phyloP scores from a whole-genome alignment of 164 flowering plant genomes.

The Vitis amurensis region DNA sequence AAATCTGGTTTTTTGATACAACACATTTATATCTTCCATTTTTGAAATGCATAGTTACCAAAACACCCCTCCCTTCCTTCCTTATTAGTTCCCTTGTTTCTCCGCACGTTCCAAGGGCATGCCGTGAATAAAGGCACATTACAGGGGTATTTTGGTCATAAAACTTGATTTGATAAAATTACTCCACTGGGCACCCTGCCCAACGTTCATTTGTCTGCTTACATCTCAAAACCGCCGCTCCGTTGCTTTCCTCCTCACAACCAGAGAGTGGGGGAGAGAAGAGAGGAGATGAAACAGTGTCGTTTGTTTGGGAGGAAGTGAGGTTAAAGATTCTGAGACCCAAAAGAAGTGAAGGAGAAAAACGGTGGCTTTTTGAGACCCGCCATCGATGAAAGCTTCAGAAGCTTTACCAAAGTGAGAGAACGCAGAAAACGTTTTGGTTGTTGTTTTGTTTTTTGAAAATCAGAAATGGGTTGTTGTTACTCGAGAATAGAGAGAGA shows the following conservation, averaged over 20 bases:
- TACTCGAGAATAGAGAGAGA: slow-evolving; percentile 69
- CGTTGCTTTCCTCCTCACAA: background rate
- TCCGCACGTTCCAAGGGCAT: background rate
- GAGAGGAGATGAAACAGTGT: too few species aligned
- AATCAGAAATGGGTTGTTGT: slow-evolving; percentile 67
- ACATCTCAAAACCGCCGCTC: slow-evolving; percentile 9
- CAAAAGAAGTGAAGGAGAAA: background rate
- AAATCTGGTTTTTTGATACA: too few species aligned
- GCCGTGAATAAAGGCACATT: background rate
- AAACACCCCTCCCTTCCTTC: slow-evolving; percentile 2
- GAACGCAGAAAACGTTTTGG: background rate
- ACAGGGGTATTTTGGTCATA: slow-evolving; percentile 18
- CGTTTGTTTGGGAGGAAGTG: background rate
- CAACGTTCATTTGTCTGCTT: slow-evolving; percentile 21
- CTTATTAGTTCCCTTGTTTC: too few species aligned
- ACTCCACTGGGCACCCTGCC: slow-evolving; percentile 30
- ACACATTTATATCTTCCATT: too few species aligned
- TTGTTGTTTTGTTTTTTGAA: too few species aligned
- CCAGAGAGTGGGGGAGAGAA: background rate
- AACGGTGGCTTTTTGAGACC: background rate
- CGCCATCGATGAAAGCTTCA: slow-evolving; percentile 12
- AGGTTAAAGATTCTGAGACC: background rate
- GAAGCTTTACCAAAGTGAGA: background rate
- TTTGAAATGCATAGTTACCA: background rate
- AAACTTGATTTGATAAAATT: slow-evolving; percentile 14